Base-by-base conservation (phyloP, 2,329 filamentous ascomycete species). In the Botryosphaeria dothidea region DNA sequence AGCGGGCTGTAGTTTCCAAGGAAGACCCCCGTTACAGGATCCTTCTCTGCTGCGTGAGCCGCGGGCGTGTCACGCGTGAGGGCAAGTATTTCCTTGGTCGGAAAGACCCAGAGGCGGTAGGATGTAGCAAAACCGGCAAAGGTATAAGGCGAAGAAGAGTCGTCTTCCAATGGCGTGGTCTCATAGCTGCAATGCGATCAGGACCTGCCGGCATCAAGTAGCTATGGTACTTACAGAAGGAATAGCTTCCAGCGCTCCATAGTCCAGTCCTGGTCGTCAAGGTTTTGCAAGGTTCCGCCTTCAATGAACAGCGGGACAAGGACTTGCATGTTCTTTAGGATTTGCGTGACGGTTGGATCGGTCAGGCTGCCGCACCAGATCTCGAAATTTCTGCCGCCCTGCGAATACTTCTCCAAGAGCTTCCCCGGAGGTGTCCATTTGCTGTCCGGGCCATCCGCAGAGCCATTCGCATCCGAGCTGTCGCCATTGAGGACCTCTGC, bases 51-150 rank as follows among this genome's bases (percentile, higher is more conserved):
- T 19, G 58, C 46, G 69, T 43, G 76, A 71, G 57, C 73, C 4
- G 56, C 56, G n/a, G 56, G 56, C 69, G 1, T 71, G 69, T 36
- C 75, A 61, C 23, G 68, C 68, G 4, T 70, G 69, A 41, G 71
- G 73, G 19, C 66, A 64, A 75, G 71, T 31, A 79, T 77, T 57
- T 80, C 78, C 64, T 79, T 68, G 3, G 74, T 83, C 66, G 86
- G 87, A 68, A 79, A 86, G 66, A 83, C 80, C 83, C 90, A 97
- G 80, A 93, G 94, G 57, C 92, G 88, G 78, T 97, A 97, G 36
- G 94, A 89, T 1, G 94, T 98, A 17, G 90, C 89, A 78, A 96
- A 98, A 65, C 95, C 95, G 38, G 92, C 88, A 69, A 99, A 92
- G 2, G 87, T 86, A 75, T 97, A 97, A 65, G 69, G 71, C 7